These are phyloP conservation scores for Marvania coccoides DNA, from an alignment of 139 green algal genomes.

Conservation along the genomic window DNA sequence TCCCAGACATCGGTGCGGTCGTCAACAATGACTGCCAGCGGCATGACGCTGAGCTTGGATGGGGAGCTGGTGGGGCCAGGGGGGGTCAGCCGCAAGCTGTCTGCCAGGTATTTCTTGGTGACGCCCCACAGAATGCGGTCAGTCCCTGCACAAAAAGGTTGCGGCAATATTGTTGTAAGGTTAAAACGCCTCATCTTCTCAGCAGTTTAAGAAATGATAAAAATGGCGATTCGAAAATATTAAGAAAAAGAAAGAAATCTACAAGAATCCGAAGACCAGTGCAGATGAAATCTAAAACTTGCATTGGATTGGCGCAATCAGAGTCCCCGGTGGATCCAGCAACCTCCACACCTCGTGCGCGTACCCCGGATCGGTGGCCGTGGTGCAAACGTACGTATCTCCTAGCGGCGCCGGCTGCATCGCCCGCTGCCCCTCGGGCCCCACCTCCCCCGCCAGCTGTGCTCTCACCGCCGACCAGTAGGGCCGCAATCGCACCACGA, in stretches of 20 bases:
- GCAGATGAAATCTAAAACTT: no score
- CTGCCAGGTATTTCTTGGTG: neutral
- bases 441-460: conserved; percentile 36
- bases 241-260: no score
- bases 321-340: conserved; percentile 48
- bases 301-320: no score
- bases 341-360: conserved; percentile 79
- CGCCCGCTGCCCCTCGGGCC: no score
- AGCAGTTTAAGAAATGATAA: no score
- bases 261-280: no score
- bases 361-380: conserved; percentile 68
- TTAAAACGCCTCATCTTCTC: no score
- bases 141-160: neutral
- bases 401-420: conserved; percentile 43
- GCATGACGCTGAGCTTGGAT: conserved; percentile 42
- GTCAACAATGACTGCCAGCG: conserved; percentile 70
- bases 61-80: neutral
- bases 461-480: conserved; percentile 47
- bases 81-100: neutral
- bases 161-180: no score
- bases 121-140: neutral
- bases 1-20: conserved; percentile 65
- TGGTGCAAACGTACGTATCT: conserved; percentile 78
- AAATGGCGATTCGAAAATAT: no score
- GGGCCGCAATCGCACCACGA: conserved; percentile 63